phyloP scores from a whole-genome alignment of 148 eudicot genomes.

The Persicaria maculosa region DNA sequence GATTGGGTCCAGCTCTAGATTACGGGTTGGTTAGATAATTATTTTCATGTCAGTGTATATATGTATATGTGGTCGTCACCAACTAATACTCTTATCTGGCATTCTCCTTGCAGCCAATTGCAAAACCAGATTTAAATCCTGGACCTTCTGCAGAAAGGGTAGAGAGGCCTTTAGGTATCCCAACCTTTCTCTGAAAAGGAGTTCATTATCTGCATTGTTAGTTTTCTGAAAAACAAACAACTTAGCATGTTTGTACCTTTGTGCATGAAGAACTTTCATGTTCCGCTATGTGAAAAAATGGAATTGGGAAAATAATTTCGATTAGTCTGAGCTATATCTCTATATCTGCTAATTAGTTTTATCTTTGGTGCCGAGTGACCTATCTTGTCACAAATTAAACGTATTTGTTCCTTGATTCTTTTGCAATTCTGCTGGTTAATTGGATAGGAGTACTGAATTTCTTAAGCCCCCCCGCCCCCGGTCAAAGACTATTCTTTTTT shows the following conservation, averaged over 20 bases:
- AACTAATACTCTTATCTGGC: not conserved
- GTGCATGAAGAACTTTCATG: not conserved
- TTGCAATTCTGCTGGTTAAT: not conserved
- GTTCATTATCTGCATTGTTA: not conserved
- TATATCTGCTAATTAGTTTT: not conserved
- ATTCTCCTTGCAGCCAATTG: conserved; percentile 38
- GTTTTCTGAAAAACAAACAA: not conserved
- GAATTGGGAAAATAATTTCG: not conserved
- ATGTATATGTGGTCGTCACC: conserved; percentile 9
- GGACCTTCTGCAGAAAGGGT: conserved; percentile 71
- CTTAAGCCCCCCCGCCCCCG: not conserved
- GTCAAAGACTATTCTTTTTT: not conserved
- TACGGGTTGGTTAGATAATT: conserved; percentile 42
- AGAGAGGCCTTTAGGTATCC: conserved; percentile 64
- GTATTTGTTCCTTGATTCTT: not conserved
- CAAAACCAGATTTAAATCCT: conserved; percentile 50
- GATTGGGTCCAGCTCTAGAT: conserved; percentile 76
- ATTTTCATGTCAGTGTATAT: not conserved
- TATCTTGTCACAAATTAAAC: not conserved
- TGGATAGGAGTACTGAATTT: not conserved
- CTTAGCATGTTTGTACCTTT: not conserved
- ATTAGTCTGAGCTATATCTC: not conserved
- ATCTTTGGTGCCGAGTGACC: not conserved
- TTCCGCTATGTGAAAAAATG: not conserved
- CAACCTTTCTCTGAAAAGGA: not conserved